phyloP scores from a whole-genome alignment of 1,139 yeast species.

The Zygosaccharomyces pseudobailii region DNA sequence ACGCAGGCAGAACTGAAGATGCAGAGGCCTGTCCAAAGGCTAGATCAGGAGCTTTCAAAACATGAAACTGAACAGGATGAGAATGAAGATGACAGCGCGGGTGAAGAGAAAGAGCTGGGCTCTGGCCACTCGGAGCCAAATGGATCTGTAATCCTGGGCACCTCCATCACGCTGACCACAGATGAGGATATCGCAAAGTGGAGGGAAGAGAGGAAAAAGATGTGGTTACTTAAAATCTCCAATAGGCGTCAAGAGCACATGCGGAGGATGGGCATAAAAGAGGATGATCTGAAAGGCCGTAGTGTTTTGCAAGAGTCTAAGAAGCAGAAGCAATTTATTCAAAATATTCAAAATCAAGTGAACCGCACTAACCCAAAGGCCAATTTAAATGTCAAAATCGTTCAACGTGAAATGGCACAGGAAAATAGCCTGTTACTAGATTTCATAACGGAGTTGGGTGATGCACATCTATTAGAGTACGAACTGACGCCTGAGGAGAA shows the following conservation, averaged over 20 bases:
- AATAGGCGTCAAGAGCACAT: constrained; percentile 41
- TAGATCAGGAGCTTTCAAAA: not conserved
- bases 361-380: constrained; percentile 27
- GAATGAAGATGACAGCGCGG: not conserved
- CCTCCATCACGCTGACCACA: constrained; percentile 55
- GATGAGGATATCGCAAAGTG: constrained; percentile 76
- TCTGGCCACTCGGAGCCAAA: not conserved
- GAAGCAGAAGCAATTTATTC: constrained; percentile 33
- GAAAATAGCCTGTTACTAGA: constrained; percentile 30
- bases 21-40: not conserved
- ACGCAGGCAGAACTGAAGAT: not conserved
- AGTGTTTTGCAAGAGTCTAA: constrained; percentile 26
- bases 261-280: constrained; percentile 29
- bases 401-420: constrained; percentile 31
- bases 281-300: constrained; percentile 20
- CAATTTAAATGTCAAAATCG: constrained; percentile 26
- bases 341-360: constrained; percentile 32
- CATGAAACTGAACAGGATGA: constrained; percentile 1
- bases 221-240: constrained; percentile 58
- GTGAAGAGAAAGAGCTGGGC: constrained; percentile 1
- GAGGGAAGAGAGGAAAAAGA: constrained; percentile 73
- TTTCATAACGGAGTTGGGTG: constrained; percentile 33
- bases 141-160: constrained; percentile 46
- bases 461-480: constrained; percentile 27
- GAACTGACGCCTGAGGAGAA: constrained; percentile 32